Base-by-base conservation (phyloP, 2,329 filamentous ascomycete genomes). In the Trichocomaceae sp. region DNA sequence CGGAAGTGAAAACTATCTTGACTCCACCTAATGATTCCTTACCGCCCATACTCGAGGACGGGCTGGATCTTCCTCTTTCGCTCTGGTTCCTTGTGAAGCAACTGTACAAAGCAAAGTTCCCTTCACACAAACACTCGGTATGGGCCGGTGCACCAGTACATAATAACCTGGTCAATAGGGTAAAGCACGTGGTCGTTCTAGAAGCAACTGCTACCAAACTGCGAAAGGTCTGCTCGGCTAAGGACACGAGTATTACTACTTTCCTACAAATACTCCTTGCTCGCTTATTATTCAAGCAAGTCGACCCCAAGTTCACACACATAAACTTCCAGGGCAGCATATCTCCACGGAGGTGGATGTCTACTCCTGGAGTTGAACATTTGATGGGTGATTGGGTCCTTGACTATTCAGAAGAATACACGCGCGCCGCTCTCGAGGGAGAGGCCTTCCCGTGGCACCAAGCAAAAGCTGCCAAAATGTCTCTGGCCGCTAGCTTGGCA, bases 181-280 rank as follows among this genome's bases (percentile, higher is more conserved):
- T 69, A 29, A 66, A 63, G 2, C 65, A 66, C 3, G 50, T 74
- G 2, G 63, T 63, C 4, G 54, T 77, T 23, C 64, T 73, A 1
- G 59, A 63, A 10, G 7, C 56, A 1, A 58, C 61, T 1, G 68
- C 74, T 1, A 59, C 55, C 2, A 57, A 59, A 0, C 60, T 77
- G 23, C 64, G 64, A 15, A 47, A 64, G 1, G 19, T 60, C 20
- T 74, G 73, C 55, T 70, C 72, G 7, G 39, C 63, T 10, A 64
- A 78, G 52, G 56, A 53, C 13, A 72, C 74, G 0, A 76, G 71
- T 4, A 64, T 77, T 37, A 77, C 74, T 2, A 71, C 68, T 8
- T 63, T 69, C 1, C 54, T 77, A 20, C 67, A 76, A 56, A 67
- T 66, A 0, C 53, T 73, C 20, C 41, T 77, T 26, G 72, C 74